These are phyloP conservation scores for Boechera divaricarpa DNA, from an alignment of 345 rosid species.

Conservation along the genomic window DNA sequence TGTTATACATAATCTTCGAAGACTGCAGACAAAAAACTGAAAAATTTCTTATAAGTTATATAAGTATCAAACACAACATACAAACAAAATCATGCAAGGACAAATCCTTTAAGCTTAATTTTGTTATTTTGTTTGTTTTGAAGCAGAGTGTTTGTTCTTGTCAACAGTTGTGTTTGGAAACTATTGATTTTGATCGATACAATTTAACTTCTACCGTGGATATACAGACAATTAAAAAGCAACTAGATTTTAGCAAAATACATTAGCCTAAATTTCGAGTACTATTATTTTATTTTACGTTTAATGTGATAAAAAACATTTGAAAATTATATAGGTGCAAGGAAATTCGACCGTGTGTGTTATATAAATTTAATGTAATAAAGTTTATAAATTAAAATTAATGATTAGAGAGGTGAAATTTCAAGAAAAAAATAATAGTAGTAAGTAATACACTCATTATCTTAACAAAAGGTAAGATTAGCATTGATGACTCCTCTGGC, in stretches of 20 bases:
- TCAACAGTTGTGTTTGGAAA: conserved; percentile 32
- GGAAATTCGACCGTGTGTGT: neutral
- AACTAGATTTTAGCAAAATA: conserved; percentile 16
- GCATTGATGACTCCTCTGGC: conserved; percentile 13
- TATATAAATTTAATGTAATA: conserved; percentile 3
- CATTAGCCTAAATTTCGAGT: neutral
- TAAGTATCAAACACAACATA: conserved; percentile 34
- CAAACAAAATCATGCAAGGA: conserved; percentile 33
- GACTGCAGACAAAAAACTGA: neutral
- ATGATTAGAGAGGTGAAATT: neutral
- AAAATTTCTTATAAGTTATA: neutral
- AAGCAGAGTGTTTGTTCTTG: conserved; percentile 25
- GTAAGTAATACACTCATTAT: neutral
- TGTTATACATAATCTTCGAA: conserved; percentile 15
- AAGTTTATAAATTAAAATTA: neutral
- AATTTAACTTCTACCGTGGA: conserved; percentile 23
- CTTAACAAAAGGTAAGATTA: conserved; percentile 24
- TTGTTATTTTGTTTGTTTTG: conserved; percentile 26
- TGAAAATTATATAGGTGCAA: neutral
- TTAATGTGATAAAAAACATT: neutral
- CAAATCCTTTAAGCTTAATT: conserved; percentile 23
- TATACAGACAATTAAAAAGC: neutral
- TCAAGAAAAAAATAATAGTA: neutral
- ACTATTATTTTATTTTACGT: neutral
- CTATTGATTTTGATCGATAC: conserved; percentile 28